Base-by-base conservation (phyloP, 768 basidiomycete genomes). In the Hygrocybe coccinea region DNA sequence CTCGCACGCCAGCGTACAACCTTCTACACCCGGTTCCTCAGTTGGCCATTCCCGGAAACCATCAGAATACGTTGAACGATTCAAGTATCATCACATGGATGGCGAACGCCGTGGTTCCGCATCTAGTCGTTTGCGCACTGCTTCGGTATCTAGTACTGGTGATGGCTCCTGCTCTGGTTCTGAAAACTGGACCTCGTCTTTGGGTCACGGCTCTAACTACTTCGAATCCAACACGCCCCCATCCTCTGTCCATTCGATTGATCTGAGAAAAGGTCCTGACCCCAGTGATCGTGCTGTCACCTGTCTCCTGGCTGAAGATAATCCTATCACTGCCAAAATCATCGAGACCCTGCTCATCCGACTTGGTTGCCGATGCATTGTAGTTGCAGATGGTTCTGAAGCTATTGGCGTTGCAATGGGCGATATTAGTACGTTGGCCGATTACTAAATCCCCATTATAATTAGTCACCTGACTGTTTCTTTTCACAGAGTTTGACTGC, bases 351-450 rank as follows among this genome's bases (percentile, higher is more conserved):
- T 98, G 44, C 81, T 99, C 46, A 89, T 91, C 58, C 86, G 95
- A 35, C 81, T 98, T 57, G 97, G 97, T 1, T 98, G 95, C 69
- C 87, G 95, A 15, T 93, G 91, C 68, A 87, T 97, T 9, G 90
- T 97, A 8, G 97, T 97, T 15, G 84, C 92, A 41, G 94, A 98
- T 72, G 97, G 97, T 7, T 92, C 95, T 4, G 93, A 97, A 70
- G 97, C 97, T 19, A 87, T 98, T 64, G 92, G 94, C 60, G 91
- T 97, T 49, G 94, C 95, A 2, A 94, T 97, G 84, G 92, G 93
- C 45, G 93, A 95, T 65, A 97, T 97, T 73, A 93, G 94, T 97
- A 67, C 74, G 91, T 82, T 52, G 59, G 50, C 29, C 55, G 60
- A 44, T 14, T 17, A 33, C 24, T 7, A 21, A 1, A 19, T 50